Evolutionary conservation across 495 filamentous ascomycete genomes (phyloP), one percentile per base, ranked within the genome.

Genomic region (Neurospora sublineolata): DNA sequence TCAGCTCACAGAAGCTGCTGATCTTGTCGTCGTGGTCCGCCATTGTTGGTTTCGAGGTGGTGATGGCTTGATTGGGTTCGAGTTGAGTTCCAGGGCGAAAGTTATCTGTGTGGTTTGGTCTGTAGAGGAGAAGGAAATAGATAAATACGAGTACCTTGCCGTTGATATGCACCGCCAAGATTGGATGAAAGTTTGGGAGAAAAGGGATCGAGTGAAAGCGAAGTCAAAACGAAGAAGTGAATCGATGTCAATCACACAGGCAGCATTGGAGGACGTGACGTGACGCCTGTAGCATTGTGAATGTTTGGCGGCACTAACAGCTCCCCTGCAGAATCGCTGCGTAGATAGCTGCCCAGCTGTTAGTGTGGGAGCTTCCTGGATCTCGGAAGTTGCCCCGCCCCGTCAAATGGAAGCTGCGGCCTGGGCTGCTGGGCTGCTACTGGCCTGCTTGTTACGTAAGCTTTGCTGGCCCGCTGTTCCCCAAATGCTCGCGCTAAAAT

Each of bases 1-100:
- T 94, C 76, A 97, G 83, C 69, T 83, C 83, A 79, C 88, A 89
- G 81, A 97, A 94, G 79, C 91, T 84, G 74, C 86, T 86, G 72
- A 95, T 89, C 71, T 92, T 81, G 75, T 86, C 85, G 79, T 94
- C 90, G 71, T 89, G 89, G 75, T 90, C 86, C 39, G 83, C 82
- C 81, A 88, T 87, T 4, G 42, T 74, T 33, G 23, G 44, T 18
- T 69, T 46, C 33, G 10, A 6, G 18, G 14, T 11, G 37, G 44
- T 40, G 12, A 18, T 37, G 60, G 44, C 27, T 37, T 36, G 52
- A 58, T 10, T 40, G 38, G 37, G 38, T 10, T 33, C n/a, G 42
- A 23, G 9, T 46, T 11, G 42, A 46, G 42, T 46, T 52, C 1
- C 44, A 52, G 27, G 44, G 44, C 18, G 44, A 12, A 2, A 52